These are phyloP conservation scores for Russula sp. DNA, from an alignment of 768 basidiomycete species.

Conservation along the genomic window DNA sequence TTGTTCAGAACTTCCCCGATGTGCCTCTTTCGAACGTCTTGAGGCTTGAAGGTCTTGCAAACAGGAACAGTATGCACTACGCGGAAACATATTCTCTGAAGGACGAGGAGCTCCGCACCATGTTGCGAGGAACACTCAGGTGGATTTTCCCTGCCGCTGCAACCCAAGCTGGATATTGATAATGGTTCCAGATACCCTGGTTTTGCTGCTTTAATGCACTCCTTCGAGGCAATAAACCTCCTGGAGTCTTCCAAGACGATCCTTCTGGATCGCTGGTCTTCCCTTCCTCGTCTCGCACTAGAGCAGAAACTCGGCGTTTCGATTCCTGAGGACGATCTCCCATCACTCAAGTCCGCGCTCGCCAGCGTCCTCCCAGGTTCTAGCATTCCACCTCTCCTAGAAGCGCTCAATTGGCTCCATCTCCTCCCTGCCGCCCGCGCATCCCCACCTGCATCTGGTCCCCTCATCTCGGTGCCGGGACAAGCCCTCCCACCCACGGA, in stretches of 20 bases:
- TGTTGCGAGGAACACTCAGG: conserved; percentile 84
- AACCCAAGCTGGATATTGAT: not conserved
- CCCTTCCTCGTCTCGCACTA: conserved; percentile 35
- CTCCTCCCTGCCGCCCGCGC: conserved; percentile 25
- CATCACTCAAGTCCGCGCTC: conserved; percentile 35
- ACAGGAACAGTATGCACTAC: conserved; percentile 76
- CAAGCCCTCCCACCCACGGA: conserved; percentile 54
- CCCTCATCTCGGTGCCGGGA: conserved; percentile 42
- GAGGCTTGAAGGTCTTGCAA: conserved; percentile 77
- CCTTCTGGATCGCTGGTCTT: conserved; percentile 34
- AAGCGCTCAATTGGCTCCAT: conserved; percentile 50
- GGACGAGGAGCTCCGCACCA: conserved; percentile 43
- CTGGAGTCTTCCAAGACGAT: conserved; percentile 42
- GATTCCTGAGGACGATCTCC: conserved; percentile 29
- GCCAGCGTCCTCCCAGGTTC: conserved; percentile 23
- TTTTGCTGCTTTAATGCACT: conserved; percentile 66
- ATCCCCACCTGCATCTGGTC: conserved; percentile 17
- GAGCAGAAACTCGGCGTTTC: conserved; percentile 27
- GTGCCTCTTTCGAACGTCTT: conserved; percentile 61
- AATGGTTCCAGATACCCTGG: conserved; percentile 66
- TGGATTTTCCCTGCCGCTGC: conserved; percentile 28
- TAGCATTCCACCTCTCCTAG: conserved; percentile 29
- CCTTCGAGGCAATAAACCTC: conserved; percentile 65
- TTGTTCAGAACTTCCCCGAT: conserved; percentile 54
- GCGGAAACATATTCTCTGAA: conserved; percentile 56